Base-by-base conservation (phyloP, 2,329 filamentous ascomycete genomes). In the Sporothrix inflata region DNA sequence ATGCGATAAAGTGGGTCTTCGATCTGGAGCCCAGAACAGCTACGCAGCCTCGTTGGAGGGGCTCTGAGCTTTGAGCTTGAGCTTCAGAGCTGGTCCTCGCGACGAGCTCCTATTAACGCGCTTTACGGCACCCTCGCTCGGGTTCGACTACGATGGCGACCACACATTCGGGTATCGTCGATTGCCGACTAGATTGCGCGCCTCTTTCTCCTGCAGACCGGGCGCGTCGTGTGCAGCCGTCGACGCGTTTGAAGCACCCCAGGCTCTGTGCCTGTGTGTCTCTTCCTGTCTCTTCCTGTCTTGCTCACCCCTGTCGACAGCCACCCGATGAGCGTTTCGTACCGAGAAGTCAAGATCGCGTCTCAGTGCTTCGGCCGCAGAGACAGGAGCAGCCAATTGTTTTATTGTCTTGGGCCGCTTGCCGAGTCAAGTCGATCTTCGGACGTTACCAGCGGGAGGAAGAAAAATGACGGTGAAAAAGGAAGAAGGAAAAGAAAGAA, bases 251-350 rank as follows among this genome's bases (percentile, higher is more conserved):
- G 30, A 45, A 42, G 30, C 30, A 34, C 30, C 49, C 27, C 53
- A 57, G 53, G 24, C 16, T 34, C 27, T 24, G 12, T 38, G 11
- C 38, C 60, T 42, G 55, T 16, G 34, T 27, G 38, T 66, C 21
- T 66, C 40, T 27, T 47, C 40, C n/a, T 67, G n/a, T 65, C 61
- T 65, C 27, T 49, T 27, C 19, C 42, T 49, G 63, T 30, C 40
- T 67, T 45, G 45, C 60, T 11, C 60, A 63, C 60, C 60, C 60
- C 60, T 11, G 60, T 61, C 38, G 27, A 63, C 61, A 66, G 61
- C 40, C 40, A 47, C 40, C 21, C 42, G 40, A 66, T 66, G n/a
- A 45, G 60, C 38, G 40, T 66, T 27, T 66, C 40, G 40, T 30
- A 30, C 24, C 40, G 38, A 47, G 24, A 19, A 30, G 42, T 40